Conservation (phyloP, 345 rosid genomes). For the Balakata baccata region DNA sequence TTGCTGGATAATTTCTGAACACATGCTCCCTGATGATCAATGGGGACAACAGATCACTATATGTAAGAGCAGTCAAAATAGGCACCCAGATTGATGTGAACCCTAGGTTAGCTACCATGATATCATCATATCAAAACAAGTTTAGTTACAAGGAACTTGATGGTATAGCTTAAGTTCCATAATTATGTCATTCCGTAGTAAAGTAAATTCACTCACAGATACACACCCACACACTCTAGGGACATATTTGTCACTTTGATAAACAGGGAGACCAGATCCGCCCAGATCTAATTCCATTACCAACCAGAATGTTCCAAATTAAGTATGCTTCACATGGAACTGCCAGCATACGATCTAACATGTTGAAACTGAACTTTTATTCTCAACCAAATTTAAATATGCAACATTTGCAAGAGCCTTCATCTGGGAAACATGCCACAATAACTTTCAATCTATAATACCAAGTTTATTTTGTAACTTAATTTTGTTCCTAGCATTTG, state of each 20-base stretch:
- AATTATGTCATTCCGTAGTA: neutral
- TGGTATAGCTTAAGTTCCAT: neutral
- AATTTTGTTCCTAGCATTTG: neutral
- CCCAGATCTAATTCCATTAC: neutral
- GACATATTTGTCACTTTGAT: neutral
- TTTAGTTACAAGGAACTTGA: neutral
- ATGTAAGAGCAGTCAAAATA: constrained; percentile 3
- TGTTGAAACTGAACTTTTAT: neutral
- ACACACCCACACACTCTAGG: neutral
- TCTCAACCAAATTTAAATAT: neutral
- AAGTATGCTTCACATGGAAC: neutral
- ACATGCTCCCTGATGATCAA: constrained; percentile 77
- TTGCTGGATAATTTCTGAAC: constrained; percentile 65
- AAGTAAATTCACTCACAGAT: neutral
- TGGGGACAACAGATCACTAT: neutral
- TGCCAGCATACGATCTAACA: neutral
- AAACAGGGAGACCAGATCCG: neutral
- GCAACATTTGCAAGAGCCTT: neutral
- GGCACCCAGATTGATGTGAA: neutral
- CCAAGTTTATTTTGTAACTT: neutral
- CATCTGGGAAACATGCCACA: neutral
- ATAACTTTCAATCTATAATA: neutral
- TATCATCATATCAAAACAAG: constrained; percentile 26
- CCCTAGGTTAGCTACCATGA: neutral
- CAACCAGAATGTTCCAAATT: neutral